Conservation (phyloP, 1,139 yeast species). For the Taphrina sp. region DNA sequence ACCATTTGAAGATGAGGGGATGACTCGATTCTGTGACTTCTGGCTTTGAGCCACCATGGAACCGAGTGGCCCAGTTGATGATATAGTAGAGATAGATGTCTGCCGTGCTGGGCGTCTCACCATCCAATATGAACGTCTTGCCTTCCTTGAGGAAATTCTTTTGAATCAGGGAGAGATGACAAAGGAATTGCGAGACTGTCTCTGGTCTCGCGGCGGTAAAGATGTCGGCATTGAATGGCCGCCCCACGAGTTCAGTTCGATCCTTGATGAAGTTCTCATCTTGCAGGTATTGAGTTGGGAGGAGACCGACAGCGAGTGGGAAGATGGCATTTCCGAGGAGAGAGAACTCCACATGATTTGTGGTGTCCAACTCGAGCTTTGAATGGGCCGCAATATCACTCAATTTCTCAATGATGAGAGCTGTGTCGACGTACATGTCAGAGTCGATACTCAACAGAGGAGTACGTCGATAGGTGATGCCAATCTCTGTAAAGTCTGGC, state of each 20-base stretch:
- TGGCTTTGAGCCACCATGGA: conserved; percentile 14
- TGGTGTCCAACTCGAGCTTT: conserved; percentile 9
- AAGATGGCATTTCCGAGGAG: conserved; percentile 5
- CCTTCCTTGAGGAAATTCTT: conserved; percentile 1
- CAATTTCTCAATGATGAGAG: conserved; percentile 22
- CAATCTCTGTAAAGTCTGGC: conserved; percentile 19
- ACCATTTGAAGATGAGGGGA: conserved; percentile 19
- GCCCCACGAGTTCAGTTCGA: conserved; percentile 9
- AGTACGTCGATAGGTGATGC: conserved; percentile 18
- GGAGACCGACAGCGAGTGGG: conserved; percentile 10
- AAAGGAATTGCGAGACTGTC: conserved; percentile 1
- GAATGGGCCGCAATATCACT: conserved; percentile 24
- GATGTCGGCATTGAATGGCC: conserved; percentile 10
- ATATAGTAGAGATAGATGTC: conserved; percentile 26
- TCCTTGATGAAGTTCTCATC: conserved; percentile 24
- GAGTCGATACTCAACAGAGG: conserved; percentile 27
- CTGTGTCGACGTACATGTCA: conserved; percentile 25
- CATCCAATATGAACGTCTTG: conserved; percentile 22
- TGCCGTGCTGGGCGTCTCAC: conserved; percentile 24
- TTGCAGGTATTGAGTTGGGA: conserved; percentile 2
- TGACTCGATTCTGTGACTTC: conserved; percentile 11
- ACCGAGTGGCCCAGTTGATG: conserved; percentile 12
- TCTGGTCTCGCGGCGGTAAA: conserved; percentile 5
- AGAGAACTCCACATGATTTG: conserved; percentile 14
- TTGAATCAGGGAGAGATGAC: conserved; percentile 10